Evolutionary conservation across 331 rosid species (phyloP), one percentile per base, ranked within the genome.

Genomic region (Malus hybrid): DNA sequence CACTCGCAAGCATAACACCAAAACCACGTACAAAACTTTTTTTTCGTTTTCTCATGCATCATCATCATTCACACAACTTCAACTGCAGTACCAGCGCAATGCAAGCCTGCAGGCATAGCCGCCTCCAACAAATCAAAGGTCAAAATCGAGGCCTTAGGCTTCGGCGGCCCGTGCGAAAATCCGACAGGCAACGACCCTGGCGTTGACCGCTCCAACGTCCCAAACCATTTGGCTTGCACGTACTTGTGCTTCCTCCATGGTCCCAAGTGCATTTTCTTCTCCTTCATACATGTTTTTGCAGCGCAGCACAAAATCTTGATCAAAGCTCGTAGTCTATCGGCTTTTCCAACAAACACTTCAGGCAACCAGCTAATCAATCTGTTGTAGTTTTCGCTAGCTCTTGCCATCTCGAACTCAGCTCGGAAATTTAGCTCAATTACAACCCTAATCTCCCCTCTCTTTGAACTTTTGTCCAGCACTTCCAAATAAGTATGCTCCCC

Each of bases 191-290:
- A 20, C 16, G 85, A 79, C 28, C 74, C 83, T 29, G 88, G 34
- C 4, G 69, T 55, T 3, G 88, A 82, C 29, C 78, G 76, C 66
- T 86, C 86, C 19, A 83, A 75, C 1, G 83, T 80, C 29, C 93
- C 92, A 14, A 81, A 79, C 98, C 98, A 93, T 82, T 93, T 93
- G 13, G 96, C 88, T 71, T 80, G 89, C 98, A 93, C 82, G 86
- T 93, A 93, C 74, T 84, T 85, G 13, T 84, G 90, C 81, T 85
- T 93, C 77, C 97, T 88, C 98, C 97, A 93, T 48, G 98, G 97
- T 0, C 85, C 92, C 65, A 93, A 74, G 77, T 91, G 96, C 92
- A 93, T 88, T 54, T 91, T 89, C 85, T 89, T 91, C 73, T 93
- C 97, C 88, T 88, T 89, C 96, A 91, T 91, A 81, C 93, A 91